Percentiles rank a stretch among this genome's conserved stretches.
Evolutionary conservation across 108 stramenopile species (phyloP).

Genomic region (Skeletonema costatum): DNA sequence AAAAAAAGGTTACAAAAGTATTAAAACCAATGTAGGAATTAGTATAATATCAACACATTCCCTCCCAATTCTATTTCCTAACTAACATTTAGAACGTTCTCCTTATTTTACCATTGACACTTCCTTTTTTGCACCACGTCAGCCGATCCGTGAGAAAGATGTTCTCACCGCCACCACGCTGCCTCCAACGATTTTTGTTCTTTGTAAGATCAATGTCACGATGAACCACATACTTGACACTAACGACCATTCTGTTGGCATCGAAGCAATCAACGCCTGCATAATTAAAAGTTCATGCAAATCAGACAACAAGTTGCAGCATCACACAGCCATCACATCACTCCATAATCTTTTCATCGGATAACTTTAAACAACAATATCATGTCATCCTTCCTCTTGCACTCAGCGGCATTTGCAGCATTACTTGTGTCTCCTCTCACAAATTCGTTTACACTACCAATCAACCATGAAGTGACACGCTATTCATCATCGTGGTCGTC

Average conservation of each 20-base stretch:
- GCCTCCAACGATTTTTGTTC: neutral
- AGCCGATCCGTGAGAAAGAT: neutral
- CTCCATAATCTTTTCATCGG: neutral
- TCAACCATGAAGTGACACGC: neutral
- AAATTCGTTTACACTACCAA: neutral
- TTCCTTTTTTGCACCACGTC: neutral
- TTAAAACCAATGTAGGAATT: no score
- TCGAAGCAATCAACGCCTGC: neutral
- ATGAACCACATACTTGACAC: neutral
- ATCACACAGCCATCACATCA: neutral
- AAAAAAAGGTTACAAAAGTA: no score
- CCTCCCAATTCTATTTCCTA: no score
- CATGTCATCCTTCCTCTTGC: neutral
- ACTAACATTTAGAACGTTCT: no score
- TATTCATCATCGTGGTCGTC: neutral
- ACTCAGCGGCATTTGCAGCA: neutral
- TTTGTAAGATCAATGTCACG: neutral
- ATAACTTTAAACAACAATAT: neutral
- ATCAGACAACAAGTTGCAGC: neutral
- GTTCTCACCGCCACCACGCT: neutral
- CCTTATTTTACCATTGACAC: no score
- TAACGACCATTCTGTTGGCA: neutral
- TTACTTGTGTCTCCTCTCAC: neutral
- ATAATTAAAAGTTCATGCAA: neutral
- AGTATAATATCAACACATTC: no score